phyloP scores from a whole-genome alignment of 352 stramenopile species.

The Halophytophthora polymorphica region DNA sequence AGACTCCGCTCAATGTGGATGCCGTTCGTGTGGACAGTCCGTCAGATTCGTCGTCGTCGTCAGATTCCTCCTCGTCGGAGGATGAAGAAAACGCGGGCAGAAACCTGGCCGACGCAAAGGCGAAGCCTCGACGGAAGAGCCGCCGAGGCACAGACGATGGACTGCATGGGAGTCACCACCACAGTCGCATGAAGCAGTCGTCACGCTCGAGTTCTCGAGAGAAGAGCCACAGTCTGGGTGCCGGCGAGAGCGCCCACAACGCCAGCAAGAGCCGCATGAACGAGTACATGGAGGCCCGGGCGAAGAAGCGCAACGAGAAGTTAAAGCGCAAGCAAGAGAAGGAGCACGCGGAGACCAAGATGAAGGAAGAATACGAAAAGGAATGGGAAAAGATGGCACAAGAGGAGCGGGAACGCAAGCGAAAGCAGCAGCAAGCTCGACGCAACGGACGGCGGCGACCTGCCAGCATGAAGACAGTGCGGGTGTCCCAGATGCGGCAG shows the following conservation, averaged over 20 bases:
- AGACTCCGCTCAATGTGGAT: conserved; percentile 10
- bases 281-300: conserved; percentile 84
- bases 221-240: conserved; percentile 39
- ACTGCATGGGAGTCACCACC: conserved; percentile 8
- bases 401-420: conserved; percentile 78
- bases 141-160: conserved; percentile 23
- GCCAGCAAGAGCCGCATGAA: conserved; percentile 83
- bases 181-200: conserved; percentile 14
- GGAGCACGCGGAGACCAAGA: conserved; percentile 67
- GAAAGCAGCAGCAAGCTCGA: conserved; percentile 73
- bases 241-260: conserved; percentile 24
- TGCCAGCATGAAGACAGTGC: conserved; percentile 79
- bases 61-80: conserved; percentile 18
- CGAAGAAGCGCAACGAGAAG: conserved; percentile 76
- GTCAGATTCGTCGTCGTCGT: conserved; percentile 32
- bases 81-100: conserved; percentile 16
- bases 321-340: conserved; percentile 71
- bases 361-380: conserved; percentile 85
- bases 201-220: conserved; percentile 37
- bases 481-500: conserved; percentile 81
- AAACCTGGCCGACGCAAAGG: conserved; percentile 11
- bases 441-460: conserved; percentile 64
- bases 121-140: conserved; percentile 18
- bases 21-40: conserved; percentile 13
- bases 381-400: conserved; percentile 89